Conservation (phyloP, 1,284 basidiomycete genomes). For the Moesziomyces sp. region DNA sequence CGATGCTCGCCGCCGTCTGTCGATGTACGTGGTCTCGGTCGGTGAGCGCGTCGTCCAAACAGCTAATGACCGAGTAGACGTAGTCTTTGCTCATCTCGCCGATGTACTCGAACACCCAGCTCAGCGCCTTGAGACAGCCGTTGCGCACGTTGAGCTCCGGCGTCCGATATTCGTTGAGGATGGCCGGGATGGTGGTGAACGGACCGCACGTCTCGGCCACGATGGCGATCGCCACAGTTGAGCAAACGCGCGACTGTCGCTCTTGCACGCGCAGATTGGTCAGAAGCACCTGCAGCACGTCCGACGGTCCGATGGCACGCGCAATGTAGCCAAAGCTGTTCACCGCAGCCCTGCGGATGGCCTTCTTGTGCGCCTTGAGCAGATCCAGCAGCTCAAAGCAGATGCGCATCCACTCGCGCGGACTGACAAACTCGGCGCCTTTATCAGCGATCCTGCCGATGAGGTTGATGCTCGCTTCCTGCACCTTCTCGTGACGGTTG, state of each 20-base stretch:
- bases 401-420: conserved; percentile 99
- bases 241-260: conserved; percentile 97
- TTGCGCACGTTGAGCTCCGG: conserved; percentile 95
- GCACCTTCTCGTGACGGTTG: conserved; percentile 99
- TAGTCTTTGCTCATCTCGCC: conserved; percentile 99
- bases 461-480: conserved; percentile 98
- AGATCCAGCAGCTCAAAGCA: conserved; percentile 98
- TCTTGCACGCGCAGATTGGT: conserved; percentile 98
- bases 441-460: conserved; percentile 99
- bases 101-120: conserved; percentile 99
- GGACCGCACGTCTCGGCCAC: conserved; percentile 93
- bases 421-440: conserved; percentile 97
- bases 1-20: conserved; percentile 98
- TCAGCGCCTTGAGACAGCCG: conserved; percentile 97
- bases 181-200: conserved; percentile 98
- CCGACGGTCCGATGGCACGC: conserved; percentile 98
- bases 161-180: conserved; percentile 97
- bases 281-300: conserved; percentile 93
- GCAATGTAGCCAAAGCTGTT: conserved; percentile 99
- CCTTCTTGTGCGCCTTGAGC: conserved; percentile 98
- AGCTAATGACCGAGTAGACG: conserved; percentile 93
- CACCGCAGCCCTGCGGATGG: conserved; percentile 96
- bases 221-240: conserved; percentile 90
- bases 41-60: conserved; percentile 96
- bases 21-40: conserved; percentile 98